Conservation (phyloP, 164 flowering plant species). For the Chimonanthus praecox region DNA sequence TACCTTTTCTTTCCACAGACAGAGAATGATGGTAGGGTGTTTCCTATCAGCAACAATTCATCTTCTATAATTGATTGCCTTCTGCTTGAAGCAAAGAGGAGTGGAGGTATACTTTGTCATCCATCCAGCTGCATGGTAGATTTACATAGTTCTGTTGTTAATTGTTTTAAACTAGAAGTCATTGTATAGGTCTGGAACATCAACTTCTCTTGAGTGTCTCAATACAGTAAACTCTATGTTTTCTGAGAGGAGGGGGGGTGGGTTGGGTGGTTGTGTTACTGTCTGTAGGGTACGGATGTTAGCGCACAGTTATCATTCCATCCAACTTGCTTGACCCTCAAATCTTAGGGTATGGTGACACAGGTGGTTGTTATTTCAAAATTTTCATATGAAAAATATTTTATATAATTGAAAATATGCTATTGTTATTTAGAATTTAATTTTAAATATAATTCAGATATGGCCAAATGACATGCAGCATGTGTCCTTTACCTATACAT, state of each 20-base stretch:
- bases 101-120: constrained; percentile 48
- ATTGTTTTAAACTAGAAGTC: background rate
- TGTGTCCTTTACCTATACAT: no score
- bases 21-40: constrained; percentile 94
- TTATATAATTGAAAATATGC: no score
- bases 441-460: no score
- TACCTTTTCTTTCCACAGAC: constrained; percentile 30
- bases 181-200: background rate
- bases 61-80: constrained; percentile 87
- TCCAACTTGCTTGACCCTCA: background rate
- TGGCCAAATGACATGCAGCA: no score
- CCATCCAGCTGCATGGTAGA: background rate
- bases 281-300: background rate
- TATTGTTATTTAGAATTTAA: no score
- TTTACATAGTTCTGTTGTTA: background rate
- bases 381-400: no score
- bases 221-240: background rate
- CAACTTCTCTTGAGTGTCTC: background rate
- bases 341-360: background rate
- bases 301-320: background rate
- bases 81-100: constrained; percentile 52
- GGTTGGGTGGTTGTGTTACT: background rate
- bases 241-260: background rate
- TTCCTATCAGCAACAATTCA: constrained; percentile 81
- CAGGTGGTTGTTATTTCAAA: background rate